Evolutionary conservation across 805 yeast species (phyloP), one percentile per base, ranked within the genome.

Genomic region (Isabelozyma pseudorhagii): DNA sequence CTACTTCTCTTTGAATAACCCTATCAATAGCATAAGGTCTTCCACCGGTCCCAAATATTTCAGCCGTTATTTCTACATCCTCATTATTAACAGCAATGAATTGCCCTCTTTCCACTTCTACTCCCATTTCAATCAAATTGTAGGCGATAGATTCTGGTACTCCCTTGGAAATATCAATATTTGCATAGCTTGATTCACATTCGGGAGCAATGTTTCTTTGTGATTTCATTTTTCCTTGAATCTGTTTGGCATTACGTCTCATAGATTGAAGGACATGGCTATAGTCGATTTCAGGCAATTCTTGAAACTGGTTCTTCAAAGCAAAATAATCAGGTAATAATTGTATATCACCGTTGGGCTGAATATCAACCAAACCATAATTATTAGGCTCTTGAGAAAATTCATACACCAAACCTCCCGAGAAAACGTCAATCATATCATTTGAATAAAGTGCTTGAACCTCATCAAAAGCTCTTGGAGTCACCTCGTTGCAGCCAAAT

Each of bases 391-490:
- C 96, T 60, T 87, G 89, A 4, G 90, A 77, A 63, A 77, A 89
- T 63, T 89, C 96, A 57, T 89, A 89, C 5, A 87, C 89, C 46
- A 89, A 69, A 0, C 96, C 97, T 7, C 97, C 97, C 49, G 89
- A 80, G 61, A 92, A 89, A 1, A 83, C 86, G 11, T 77, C 77
- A 25, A 83, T 72, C 97, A 92, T 91, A 41, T 81, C 81, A 8
- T 70, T 64, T 0, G 96, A 85, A 60, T 82, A 89, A 18, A 92
- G 71, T 2, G 89, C 74, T 15, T 73, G 75, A 25, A 90, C 80
- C 63, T 92, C 97, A 41, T 85, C 89, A 67, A 92, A 92, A 5
- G 68, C 57, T 53, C 97, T 79, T 2, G 97, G 97, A 25, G 73
- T 67, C 2, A 91, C 85, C 52, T 82, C 84, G 61, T 91, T 91